Conservation (phyloP, 257 asterid genomes). For the Phtheirospermum japonicum region DNA sequence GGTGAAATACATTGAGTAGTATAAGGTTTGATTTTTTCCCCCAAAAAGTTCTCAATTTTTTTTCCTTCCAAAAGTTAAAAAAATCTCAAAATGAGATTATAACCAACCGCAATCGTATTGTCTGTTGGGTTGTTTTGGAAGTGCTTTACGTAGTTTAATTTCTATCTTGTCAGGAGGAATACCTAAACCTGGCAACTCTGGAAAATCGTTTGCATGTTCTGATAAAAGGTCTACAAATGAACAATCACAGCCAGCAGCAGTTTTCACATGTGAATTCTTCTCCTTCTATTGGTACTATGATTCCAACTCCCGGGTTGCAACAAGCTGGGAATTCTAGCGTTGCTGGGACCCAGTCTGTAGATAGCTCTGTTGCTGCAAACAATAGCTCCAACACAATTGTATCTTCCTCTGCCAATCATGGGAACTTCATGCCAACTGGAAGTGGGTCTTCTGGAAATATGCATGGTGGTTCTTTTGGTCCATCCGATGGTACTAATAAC, state of each 20-base stretch:
- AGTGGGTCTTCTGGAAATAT: conserved; percentile 49
- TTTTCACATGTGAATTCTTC: conserved; percentile 76
- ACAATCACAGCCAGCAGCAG: conserved; percentile 64
- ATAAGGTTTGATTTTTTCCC: no score
- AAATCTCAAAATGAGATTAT: no score
- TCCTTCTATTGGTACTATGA: conserved; percentile 84
- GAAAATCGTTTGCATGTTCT: conserved; percentile 63
- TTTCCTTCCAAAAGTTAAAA: no score
- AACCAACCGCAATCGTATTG: no score
- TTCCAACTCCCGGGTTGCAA: conserved; percentile 95
- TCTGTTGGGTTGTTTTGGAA: conserved; percentile 15
- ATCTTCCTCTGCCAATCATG: conserved; percentile 53
- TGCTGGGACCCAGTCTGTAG: conserved; percentile 51
- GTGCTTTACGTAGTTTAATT: conserved; percentile 15
- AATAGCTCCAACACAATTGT: conserved; percentile 42
- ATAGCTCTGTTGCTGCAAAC: conserved; percentile 49
- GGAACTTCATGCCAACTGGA: conserved; percentile 56
- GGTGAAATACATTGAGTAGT: no score
- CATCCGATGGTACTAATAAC: conserved; percentile 47
- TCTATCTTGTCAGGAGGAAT: conserved; percentile 63
- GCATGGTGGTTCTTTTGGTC: conserved; percentile 54
- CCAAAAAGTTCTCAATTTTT: no score
- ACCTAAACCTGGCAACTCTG: conserved; percentile 64
- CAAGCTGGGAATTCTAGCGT: conserved; percentile 62
- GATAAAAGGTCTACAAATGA: conserved; percentile 32